These are phyloP conservation scores for Populus hybrid DNA, from an alignment of 441 rosid genomes.

Conservation along the genomic window DNA sequence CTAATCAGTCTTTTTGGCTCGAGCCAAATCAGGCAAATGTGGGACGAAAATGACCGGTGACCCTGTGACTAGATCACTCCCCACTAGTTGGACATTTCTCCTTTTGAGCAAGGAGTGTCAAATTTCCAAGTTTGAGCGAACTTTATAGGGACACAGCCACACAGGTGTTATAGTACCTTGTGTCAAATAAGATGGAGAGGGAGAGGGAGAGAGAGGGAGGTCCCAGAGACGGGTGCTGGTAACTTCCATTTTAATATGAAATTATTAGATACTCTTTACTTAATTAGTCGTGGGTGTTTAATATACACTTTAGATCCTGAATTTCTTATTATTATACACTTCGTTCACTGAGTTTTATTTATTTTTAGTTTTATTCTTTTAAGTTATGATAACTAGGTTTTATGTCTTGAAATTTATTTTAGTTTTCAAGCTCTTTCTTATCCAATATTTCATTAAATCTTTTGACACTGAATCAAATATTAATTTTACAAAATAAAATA, in stretches of 20 bases:
- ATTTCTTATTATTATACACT: too few species aligned
- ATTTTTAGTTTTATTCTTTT: too few species aligned
- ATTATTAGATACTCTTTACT: too few species aligned
- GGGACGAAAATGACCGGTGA: background rate
- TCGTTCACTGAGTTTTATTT: background rate
- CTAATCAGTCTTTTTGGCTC: background rate
- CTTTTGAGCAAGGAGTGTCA: background rate
- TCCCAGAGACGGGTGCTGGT: background rate
- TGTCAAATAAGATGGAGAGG: background rate
- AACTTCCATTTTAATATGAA: too few species aligned
- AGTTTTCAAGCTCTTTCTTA: background rate
- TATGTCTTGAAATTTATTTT: too few species aligned
- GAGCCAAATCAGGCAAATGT: background rate
- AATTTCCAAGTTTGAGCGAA: too few species aligned
- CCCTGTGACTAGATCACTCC: background rate
- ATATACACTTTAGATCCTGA: background rate
- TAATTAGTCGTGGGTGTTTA: too few species aligned
- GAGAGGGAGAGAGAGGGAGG: background rate
- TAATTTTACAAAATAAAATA: too few species aligned
- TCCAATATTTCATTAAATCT: background rate
- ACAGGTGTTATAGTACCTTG: background rate
- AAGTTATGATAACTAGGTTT: background rate
- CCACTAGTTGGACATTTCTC: background rate
- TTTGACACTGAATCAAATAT: background rate
- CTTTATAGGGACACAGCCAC: too few species aligned